Evolutionary conservation across 768 basidiomycete species (phyloP), one percentile per base, ranked within the genome.

Genomic region (Mycena kentingensis): DNA sequence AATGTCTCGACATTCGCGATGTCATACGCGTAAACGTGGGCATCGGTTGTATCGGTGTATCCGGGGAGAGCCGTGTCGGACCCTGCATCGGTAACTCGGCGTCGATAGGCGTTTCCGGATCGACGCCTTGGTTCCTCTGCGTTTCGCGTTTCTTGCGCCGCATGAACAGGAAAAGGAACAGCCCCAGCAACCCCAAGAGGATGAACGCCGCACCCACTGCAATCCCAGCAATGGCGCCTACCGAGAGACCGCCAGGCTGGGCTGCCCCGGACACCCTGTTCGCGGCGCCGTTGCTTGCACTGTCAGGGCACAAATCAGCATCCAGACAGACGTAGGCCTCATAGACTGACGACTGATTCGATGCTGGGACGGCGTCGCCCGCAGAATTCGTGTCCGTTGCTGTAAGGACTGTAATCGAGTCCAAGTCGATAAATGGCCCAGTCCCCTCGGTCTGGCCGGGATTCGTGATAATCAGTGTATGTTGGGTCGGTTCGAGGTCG

Each of bases 361-460:
- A 27, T 5, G 51, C 13, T 13, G 58, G 7, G 25, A 13, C 21
- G 2, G 36, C 32, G n/a, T 15, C 38, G 25, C 41, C 42, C 16
- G 21, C 46, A 32, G 43, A 16, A 35, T 29, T 32, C 27, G 27
- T 5, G 31, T 27, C 28, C 25, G 34, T 53, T 46, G 67, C 64
- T 15, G 69, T 69, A 58, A 67, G 76, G 10, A 77, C 68, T 11
- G 60, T 63, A 21, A 80, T 67, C 13, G 69, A 66, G 52, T 80
- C 78, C 26, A 79, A 45, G 58, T 81, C 78, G 38, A 80, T 66
- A 57, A 74, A 78, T 11, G 68, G 69, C 1, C 71, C 69, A 26
- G 70, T 65, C 15, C 64, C 65, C 11, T 56, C 34, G 46, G 65
- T 55, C 24, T 68, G 59, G 51, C 69, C 58, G 34, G 71, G 65